These are phyloP conservation scores for Echinosophora koreensis DNA, from an alignment of 306 rosid genomes.

Conservation along the genomic window DNA sequence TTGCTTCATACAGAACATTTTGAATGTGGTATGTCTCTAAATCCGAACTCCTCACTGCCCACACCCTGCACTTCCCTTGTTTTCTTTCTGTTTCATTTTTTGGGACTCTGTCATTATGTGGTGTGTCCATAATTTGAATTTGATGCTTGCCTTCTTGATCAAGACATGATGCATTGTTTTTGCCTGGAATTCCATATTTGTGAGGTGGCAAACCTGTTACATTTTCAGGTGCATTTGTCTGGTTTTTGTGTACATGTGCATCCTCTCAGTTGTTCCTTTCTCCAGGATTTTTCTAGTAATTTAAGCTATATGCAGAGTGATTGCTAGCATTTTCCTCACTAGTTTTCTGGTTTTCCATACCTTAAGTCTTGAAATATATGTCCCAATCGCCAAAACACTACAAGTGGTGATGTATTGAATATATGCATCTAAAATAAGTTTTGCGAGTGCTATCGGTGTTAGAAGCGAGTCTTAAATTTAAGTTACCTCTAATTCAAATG, in stretches of 20 bases:
- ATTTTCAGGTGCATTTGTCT: conserved; percentile 25
- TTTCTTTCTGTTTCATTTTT: not conserved
- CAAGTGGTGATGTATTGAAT: conserved; percentile 8
- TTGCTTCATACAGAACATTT: conserved; percentile 71
- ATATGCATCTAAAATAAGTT: not conserved
- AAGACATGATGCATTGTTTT: not conserved
- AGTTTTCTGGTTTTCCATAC: not conserved
- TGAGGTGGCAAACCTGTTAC: conserved; percentile 1
- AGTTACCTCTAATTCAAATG: not conserved
- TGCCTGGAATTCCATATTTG: conserved; percentile 2
- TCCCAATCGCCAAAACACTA: not conserved
- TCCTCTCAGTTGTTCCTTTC: not conserved
- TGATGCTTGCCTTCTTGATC: conserved; percentile 6
- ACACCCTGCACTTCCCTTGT: not conserved
- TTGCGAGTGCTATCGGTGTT: not conserved
- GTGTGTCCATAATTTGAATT: conserved; percentile 27
- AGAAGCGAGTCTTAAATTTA: conserved; percentile 1
- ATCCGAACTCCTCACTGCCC: not conserved
- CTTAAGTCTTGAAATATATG: not conserved
- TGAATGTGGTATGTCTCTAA: conserved; percentile 66
- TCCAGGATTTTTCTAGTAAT: not conserved
- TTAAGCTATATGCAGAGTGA: conserved; percentile 30
- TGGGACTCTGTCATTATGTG: conserved; percentile 11
- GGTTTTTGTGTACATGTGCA: not conserved
- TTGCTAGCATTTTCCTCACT: not conserved